phyloP scores from a whole-genome alignment of 257 asterid species.

The Solanum chiquidenum region DNA sequence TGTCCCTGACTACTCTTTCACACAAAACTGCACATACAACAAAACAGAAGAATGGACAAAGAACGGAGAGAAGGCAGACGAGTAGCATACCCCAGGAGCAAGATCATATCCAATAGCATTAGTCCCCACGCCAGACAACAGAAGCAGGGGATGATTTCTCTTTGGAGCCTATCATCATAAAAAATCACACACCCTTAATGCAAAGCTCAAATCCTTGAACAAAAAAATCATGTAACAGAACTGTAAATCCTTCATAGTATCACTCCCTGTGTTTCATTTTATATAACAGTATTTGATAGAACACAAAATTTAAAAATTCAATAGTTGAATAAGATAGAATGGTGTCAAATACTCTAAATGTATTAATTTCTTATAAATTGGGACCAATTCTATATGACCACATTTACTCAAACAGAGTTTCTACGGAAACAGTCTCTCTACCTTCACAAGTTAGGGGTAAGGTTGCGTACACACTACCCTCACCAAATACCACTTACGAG shows the following conservation, averaged over 20 bases:
- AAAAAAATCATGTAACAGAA: background rate
- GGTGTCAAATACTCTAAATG: background rate
- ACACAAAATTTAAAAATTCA: background rate
- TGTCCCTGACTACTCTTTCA: background rate
- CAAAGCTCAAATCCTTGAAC: background rate
- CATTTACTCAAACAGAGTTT: background rate
- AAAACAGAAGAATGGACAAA: background rate
- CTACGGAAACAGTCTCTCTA: background rate
- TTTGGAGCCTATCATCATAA: slow-evolving; percentile 43
- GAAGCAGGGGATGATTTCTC: slow-evolving; percentile 84
- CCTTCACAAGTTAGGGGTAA: background rate
- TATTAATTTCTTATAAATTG: background rate
- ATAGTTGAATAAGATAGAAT: background rate
- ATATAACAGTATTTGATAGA: background rate
- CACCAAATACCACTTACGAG: too few species aligned
- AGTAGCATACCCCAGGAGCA: slow-evolving; percentile 59
- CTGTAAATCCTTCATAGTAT: background rate
- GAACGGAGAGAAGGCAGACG: background rate
- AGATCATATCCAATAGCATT: slow-evolving; percentile 98
- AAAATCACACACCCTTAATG: background rate
- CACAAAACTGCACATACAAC: background rate
- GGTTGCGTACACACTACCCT: background rate
- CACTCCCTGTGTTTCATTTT: background rate
- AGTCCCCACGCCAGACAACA: slow-evolving; percentile 92
- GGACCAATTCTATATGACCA: background rate